Evolutionary conservation across 306 rosid genomes (phyloP), one percentile per base, ranked within the genome.

Genomic region (Cercis canadensis): DNA sequence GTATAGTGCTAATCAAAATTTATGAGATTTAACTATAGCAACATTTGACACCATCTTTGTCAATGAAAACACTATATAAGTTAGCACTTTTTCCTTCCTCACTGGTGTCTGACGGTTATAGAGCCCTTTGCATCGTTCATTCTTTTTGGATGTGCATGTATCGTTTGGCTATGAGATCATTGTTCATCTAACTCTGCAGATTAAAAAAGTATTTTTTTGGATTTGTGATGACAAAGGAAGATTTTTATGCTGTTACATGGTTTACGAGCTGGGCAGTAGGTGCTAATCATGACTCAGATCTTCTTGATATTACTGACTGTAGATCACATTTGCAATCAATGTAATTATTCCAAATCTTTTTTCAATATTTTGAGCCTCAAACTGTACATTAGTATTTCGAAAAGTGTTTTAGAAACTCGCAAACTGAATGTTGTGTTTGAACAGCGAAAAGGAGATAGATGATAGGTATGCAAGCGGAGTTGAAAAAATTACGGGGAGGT

Each of bases 211-310:
- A n/a, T 82, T 70, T 84, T 90, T 52, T 71, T 57, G 39, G 80
- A 84, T 63, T 81, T 91, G 95, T 96, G 32, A 78, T 94, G 78
- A 57, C 89, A 62, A 86, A 84, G 83, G 89, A 86, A 76, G 90
- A 83, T 47, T 91, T 94, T 73, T 92, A 87, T 68, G 96, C 90
- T 46, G 81, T 94, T 58, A 89, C 97, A 72, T 91, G 95, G 97
- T 94, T 94, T 76, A 91, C 99, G 55, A 89, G 97, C 83, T 91
- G 99, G 99, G 96, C 97, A 1, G 99, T 89, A 37, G 97, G 87
- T 73, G 97, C 85, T 50, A 86, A 75, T 83, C 95, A 94, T 46
- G 81, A 77, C 73, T 81, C 96, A 52, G 90, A 84, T 78, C 81
- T 86, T 75, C 78, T 88, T 0, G 88, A 87, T 18, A 51, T 76